Percentiles rank a stretch among this genome's conserved stretches.
Conservation (phyloP, 169 alveolate genomes). For the Babesia sp. region DNA sequence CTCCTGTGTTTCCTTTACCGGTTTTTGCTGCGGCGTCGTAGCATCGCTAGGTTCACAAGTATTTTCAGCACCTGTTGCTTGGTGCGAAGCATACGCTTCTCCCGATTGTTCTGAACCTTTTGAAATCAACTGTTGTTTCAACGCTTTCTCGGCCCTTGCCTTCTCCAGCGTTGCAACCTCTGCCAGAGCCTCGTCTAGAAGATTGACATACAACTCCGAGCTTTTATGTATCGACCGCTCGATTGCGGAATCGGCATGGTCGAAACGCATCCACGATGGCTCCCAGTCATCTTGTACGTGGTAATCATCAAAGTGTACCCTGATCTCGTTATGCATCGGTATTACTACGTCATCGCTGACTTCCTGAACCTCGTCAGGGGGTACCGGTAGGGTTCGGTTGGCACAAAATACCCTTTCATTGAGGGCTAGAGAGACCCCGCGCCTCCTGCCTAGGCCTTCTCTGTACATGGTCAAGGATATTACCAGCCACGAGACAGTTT, state of each 20-base stretch:
- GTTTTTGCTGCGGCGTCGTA: background rate
- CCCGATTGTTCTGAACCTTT: background rate
- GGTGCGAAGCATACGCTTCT: background rate
- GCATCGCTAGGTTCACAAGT: background rate
- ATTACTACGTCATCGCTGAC: background rate
- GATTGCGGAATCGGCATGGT: constrained; percentile 1
- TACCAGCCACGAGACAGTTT: background rate
- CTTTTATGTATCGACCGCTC: constrained; percentile 5
- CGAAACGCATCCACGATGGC: background rate
- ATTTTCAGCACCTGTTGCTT: background rate
- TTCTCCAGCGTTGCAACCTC: constrained; percentile 23
- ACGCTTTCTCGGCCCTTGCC: background rate
- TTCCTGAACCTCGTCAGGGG: background rate
- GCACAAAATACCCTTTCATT: constrained; percentile 32
- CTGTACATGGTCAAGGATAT: background rate
- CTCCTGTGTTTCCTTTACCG: background rate
- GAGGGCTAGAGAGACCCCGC: constrained; percentile 41
- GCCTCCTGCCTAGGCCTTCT: constrained; percentile 5
- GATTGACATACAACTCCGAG: constrained; percentile 4
- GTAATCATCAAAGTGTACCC: background rate
- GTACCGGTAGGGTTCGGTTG: constrained; percentile 33
- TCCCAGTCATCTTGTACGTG: constrained; percentile 12
- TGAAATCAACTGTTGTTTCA: background rate
- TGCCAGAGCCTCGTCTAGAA: constrained; percentile 14
- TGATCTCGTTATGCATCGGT: background rate